Evolutionary conservation across 2,329 filamentous ascomycete species (phyloP).

Genomic region (Fonsecaea multimorphosa): DNA sequence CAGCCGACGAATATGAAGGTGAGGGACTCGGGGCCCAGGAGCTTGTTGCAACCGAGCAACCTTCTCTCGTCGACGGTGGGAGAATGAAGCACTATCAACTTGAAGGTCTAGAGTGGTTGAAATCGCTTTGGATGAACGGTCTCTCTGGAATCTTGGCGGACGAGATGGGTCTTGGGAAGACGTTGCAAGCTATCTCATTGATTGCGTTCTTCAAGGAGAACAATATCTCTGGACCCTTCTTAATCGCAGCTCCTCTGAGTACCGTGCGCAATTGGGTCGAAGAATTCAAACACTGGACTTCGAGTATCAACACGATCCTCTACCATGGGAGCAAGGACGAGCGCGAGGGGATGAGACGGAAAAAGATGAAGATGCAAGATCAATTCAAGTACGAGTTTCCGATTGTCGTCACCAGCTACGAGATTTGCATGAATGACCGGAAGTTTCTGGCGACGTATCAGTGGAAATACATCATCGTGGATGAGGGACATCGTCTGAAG

Average conservation of each 20-base stretch:
- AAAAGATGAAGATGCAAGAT: conserved; percentile 69
- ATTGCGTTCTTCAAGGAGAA: conserved; percentile 87
- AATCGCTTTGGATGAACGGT: conserved; percentile 81
- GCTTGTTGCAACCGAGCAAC: conserved; percentile 81
- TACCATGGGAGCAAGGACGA: conserved; percentile 86
- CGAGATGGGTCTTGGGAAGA: conserved; percentile 94
- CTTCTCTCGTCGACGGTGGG: conserved; percentile 81
- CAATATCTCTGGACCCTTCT: conserved; percentile 84
- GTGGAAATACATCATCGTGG: conserved; percentile 99
- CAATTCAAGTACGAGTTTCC: conserved; percentile 78
- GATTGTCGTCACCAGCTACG: conserved; percentile 91
- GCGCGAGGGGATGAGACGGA: conserved; percentile 75
- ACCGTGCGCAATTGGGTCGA: conserved; percentile 96
- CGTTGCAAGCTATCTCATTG: conserved; percentile 85
- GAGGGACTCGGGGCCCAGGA: conserved; percentile 69
- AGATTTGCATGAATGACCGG: conserved; percentile 91
- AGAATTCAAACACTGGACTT: conserved; percentile 90
- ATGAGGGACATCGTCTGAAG: conserved; percentile 96
- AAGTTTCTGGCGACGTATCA: conserved; percentile 80
- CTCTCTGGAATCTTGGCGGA: conserved; percentile 91
- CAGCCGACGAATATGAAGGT: conserved; percentile 63
- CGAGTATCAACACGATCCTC: conserved; percentile 82
- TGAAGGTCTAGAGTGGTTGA: conserved; percentile 93
- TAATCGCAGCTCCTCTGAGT: conserved; percentile 88
- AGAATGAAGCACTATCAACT: conserved; percentile 94